phyloP scores from a whole-genome alignment of 2,329 filamentous ascomycete species.

The Xylariaceae sp. region DNA sequence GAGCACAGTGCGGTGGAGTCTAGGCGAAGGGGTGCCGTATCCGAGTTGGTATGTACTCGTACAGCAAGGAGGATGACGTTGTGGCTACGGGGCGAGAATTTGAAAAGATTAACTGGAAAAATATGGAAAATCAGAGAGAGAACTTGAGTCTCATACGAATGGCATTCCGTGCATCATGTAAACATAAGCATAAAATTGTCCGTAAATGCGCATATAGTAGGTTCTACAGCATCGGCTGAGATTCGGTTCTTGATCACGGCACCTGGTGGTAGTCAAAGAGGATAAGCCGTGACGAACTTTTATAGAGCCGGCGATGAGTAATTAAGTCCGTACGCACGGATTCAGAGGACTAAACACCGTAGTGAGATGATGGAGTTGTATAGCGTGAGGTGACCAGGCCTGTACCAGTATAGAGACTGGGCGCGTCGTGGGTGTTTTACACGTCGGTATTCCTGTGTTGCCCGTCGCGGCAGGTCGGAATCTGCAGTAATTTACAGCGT shows the following conservation, averaged over 20 bases:
- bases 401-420: background rate
- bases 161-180: background rate
- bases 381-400: too few species aligned
- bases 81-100: constrained; percentile 1
- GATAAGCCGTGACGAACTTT: too few species aligned
- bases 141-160: background rate
- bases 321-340: too few species aligned
- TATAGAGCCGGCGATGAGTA: too few species aligned
- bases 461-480: background rate
- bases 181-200: background rate
- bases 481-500: background rate
- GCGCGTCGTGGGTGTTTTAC: background rate
- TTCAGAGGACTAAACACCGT: too few species aligned
- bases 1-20: background rate
- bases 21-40: background rate
- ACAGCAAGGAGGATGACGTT: constrained; percentile 12
- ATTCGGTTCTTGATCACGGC: background rate
- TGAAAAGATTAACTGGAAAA: background rate
- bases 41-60: background rate
- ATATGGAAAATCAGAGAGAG: background rate
- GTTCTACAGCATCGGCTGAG: background rate
- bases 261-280: too few species aligned
- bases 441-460: background rate
- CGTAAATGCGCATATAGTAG: background rate
- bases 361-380: too few species aligned